Evolutionary conservation across 345 rosid genomes (phyloP), one percentile per base, ranked within the genome.

Genomic region (Eucalyptus grandis): DNA sequence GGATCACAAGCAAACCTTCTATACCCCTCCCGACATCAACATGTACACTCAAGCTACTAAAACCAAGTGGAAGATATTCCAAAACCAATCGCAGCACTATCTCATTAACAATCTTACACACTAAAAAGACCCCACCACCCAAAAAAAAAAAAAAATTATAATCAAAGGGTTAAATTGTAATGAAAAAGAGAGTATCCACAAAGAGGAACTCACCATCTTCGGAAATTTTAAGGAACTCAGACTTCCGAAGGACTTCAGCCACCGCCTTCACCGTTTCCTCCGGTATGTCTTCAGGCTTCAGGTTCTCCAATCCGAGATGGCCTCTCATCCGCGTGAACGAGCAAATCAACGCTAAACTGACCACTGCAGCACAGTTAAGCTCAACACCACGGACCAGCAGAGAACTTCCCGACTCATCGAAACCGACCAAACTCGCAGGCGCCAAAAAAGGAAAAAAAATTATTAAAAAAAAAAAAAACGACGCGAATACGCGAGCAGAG

Each of bases 311-410:
- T 86, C 95, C 94, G 90, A 98, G 95, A 95, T 96, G 95, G 58
- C 90, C 93, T 91, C 94, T 96, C 99, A 98, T 98, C 95, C 95
- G 97, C 91, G 95, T 93, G 86, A 98, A 98, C 40, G 99, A 95
- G 85, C 99, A 98, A 89, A 98, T 97, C 95, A 98, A 94, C 72
- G 96, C 96, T 95, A 98, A 92, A 89, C 94, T 94, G 46, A 96
- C 96, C 99, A 97, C 99, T 98, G 31, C 91, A 86, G 12, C 87
- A 30, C 15, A 90, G 94, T 94, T 88, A 95, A 95, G 95, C 60
- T 51, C 86, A 87, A 91, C 92, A 89, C 77, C 69, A 81, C 8
- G 40, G 50, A 14, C 9, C 7, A 22, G 44, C 27, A 53, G 46
- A 87, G n/a, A 34, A 53, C 65, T 51, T 65, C 89, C 89, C 44